These are phyloP conservation scores for Colletotrichum orbiculare DNA, from an alignment of 2,329 filamentous ascomycete species.

Conservation along the genomic window DNA sequence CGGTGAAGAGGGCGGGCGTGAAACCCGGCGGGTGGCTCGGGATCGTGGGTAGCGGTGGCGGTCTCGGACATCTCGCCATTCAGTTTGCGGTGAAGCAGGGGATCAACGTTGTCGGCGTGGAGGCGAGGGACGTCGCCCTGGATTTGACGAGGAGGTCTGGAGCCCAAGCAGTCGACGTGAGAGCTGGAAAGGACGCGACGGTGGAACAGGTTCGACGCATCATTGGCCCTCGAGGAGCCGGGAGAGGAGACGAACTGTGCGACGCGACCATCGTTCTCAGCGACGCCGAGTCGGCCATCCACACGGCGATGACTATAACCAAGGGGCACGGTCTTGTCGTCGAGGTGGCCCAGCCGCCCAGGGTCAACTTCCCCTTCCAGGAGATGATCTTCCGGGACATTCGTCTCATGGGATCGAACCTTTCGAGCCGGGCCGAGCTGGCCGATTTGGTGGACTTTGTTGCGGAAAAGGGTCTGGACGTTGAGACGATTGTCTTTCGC, in stretches of 20 bases:
- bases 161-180: slow-evolving; percentile 63
- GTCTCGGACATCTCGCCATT: slow-evolving; percentile 74
- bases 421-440: slow-evolving; percentile 55
- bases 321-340: slow-evolving; percentile 69
- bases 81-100: slow-evolving; percentile 91
- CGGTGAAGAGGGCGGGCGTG: slow-evolving; percentile 54
- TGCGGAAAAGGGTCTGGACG: slow-evolving; percentile 57
- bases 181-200: slow-evolving; percentile 57
- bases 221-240: slow-evolving; percentile 54
- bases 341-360: slow-evolving; percentile 65
- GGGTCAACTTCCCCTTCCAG: slow-evolving; percentile 50
- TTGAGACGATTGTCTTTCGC: slow-evolving; percentile 62
- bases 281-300: slow-evolving; percentile 61
- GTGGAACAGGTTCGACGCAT: slow-evolving; percentile 58
- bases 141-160: slow-evolving; percentile 58
- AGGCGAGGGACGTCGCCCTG: slow-evolving; percentile 67
- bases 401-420: slow-evolving; percentile 57
- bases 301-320: slow-evolving; percentile 63
- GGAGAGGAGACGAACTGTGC: slow-evolving; percentile 46
- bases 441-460: slow-evolving; percentile 59
- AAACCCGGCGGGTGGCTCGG: slow-evolving; percentile 72
- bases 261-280: slow-evolving; percentile 64
- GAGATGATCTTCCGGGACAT: slow-evolving; percentile 67
- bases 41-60: slow-evolving; percentile 80
- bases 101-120: slow-evolving; percentile 76